phyloP scores from a whole-genome alignment of 2,329 filamentous ascomycete genomes.

The Exophiala calicioides region DNA sequence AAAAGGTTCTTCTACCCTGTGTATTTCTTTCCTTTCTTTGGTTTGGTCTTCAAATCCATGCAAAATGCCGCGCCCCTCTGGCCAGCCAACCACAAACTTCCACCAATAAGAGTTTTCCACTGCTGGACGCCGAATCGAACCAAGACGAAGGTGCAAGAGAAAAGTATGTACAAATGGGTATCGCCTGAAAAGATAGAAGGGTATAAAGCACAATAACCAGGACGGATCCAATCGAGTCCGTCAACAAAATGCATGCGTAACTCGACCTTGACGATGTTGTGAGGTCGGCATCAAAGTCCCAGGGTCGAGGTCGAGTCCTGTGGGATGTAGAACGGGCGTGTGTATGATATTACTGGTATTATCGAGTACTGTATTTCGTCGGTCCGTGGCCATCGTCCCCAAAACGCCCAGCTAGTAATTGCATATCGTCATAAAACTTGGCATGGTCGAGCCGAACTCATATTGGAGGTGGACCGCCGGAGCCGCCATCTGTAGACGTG shows the following conservation, averaged over 20 bases:
- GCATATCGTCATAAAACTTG: slow-evolving; percentile 28
- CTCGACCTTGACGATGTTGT: slow-evolving; percentile 5
- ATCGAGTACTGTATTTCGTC: slow-evolving; percentile 23
- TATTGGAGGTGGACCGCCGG: slow-evolving; percentile 34
- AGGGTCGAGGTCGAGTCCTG: not conserved
- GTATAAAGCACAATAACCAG: slow-evolving; percentile 11
- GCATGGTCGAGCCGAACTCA: slow-evolving; percentile 19
- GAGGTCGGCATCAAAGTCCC: slow-evolving; percentile 7
- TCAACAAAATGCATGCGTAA: slow-evolving; percentile 8
- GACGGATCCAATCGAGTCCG: slow-evolving; percentile 6
- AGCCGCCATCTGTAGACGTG: slow-evolving; percentile 65
- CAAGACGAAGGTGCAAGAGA: not conserved
- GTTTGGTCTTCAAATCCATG: not conserved
- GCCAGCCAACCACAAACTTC: not conserved
- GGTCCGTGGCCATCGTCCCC: slow-evolving; percentile 17
- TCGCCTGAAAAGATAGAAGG: slow-evolving; percentile 20
- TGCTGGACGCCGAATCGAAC: not conserved
- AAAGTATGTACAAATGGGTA: slow-evolving; percentile 26
- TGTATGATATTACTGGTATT: slow-evolving; percentile 29
- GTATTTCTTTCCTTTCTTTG: no score
- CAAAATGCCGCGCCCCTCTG: no score
- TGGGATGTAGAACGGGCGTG: slow-evolving; percentile 3
- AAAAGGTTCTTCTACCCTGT: no score
- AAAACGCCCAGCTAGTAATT: slow-evolving; percentile 26
- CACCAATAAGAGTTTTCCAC: slow-evolving; percentile 2